Conservation (phyloP, 805 yeast species). For the Saccharomycopsis oosterbeekiorum region DNA sequence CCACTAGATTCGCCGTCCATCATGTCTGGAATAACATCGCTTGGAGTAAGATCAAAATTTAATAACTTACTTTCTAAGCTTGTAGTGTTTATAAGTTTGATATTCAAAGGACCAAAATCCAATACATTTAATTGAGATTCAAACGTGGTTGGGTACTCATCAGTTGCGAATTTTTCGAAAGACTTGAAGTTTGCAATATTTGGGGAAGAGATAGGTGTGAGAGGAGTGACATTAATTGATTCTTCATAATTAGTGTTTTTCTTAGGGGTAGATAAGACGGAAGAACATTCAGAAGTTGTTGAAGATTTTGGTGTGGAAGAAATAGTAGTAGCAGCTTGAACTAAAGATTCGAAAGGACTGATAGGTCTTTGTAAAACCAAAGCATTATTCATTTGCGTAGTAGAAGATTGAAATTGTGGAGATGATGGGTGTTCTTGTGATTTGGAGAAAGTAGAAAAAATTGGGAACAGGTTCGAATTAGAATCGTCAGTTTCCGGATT, state of each 20-base stretch:
- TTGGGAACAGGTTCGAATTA: slow-evolving; percentile 12
- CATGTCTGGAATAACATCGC: background rate
- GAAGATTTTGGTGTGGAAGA: slow-evolving; percentile 4
- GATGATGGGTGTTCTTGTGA: slow-evolving; percentile 1
- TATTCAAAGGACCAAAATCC: slow-evolving; percentile 16
- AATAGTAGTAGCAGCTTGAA: background rate
- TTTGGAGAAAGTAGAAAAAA: slow-evolving; percentile 8
- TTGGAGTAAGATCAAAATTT: slow-evolving; percentile 10
- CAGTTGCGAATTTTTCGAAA: background rate
- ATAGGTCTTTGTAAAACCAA: slow-evolving; percentile 12
- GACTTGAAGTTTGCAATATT: slow-evolving; percentile 1
- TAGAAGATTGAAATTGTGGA: slow-evolving; percentile 12
- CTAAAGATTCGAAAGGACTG: slow-evolving; percentile 9
- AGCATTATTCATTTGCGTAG: slow-evolving; percentile 4
- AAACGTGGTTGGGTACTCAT: slow-evolving; percentile 56
- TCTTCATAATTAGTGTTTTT: background rate
- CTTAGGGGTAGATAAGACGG: slow-evolving; percentile 1
- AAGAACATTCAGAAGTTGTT: background rate
- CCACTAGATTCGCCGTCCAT: background rate
- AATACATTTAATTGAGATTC: slow-evolving; percentile 66
- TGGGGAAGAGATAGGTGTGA: slow-evolving; percentile 6
- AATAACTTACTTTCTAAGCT: slow-evolving; percentile 8
- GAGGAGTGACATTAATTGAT: slow-evolving; percentile 7
- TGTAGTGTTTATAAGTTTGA: slow-evolving; percentile 7
- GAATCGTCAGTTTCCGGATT: slow-evolving; percentile 7